Evolutionary conservation across 78 protist species (phyloP).

Genomic region (Dictyostelium purpureum): DNA sequence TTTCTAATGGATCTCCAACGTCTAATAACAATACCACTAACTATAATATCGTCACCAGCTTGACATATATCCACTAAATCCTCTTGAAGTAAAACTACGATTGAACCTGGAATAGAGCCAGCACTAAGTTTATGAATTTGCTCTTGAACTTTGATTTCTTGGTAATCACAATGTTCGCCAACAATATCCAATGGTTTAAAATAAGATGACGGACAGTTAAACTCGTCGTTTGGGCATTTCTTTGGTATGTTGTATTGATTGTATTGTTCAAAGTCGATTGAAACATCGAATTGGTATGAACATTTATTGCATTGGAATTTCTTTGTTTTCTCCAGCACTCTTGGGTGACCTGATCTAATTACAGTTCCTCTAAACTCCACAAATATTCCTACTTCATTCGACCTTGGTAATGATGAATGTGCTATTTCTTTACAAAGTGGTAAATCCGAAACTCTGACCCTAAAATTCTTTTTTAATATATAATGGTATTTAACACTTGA

Average conservation of each 20-base stretch:
- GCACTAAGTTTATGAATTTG: constrained; percentile 82
- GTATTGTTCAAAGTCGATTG: constrained; percentile 41
- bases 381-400: constrained; percentile 41
- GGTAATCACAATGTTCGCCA: constrained; percentile 64
- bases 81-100: constrained; percentile 86
- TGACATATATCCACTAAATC: constrained; percentile 93
- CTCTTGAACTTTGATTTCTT: constrained; percentile 91
- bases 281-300: constrained; percentile 1
- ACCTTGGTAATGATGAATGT: constrained; percentile 33
- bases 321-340: constrained; percentile 38
- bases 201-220: not conserved
- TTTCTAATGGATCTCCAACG: constrained; percentile 77
- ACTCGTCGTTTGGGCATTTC: constrained; percentile 48
- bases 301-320: constrained; percentile 31
- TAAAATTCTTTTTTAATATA: constrained; percentile 33
- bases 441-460: constrained; percentile 29
- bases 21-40: constrained; percentile 77
- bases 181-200: not conserved
- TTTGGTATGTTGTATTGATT: constrained; percentile 39
- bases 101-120: constrained; percentile 94
- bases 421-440: constrained; percentile 38
- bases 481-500: not conserved
- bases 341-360: constrained; percentile 16
- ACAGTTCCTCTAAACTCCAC: constrained; percentile 68
- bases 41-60: constrained; percentile 95